Percentiles rank a stretch among this genome's conserved stretches.
phyloP scores from a whole-genome alignment of 352 stramenopile species.

The Sclerospora graminicola region DNA sequence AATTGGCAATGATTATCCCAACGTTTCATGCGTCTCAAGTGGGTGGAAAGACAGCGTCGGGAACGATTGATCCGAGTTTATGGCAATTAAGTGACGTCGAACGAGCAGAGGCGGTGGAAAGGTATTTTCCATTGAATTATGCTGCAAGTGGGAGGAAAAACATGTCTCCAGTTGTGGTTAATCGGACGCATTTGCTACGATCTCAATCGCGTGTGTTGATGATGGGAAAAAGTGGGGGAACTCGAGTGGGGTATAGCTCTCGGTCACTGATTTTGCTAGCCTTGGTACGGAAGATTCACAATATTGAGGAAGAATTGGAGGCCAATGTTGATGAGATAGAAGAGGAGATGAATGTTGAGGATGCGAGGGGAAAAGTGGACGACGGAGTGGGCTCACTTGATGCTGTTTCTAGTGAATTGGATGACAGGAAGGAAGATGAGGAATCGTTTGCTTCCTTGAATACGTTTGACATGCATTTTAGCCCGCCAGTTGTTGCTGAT shows the following conservation, averaged over 20 bases:
- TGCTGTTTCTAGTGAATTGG: neutral
- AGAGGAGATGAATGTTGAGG: neutral
- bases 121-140: constrained; percentile 41
- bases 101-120: constrained; percentile 28
- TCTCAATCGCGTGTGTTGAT: constrained; percentile 11
- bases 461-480: constrained; percentile 41
- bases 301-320: constrained; percentile 17
- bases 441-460: constrained; percentile 23
- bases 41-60: constrained; percentile 34
- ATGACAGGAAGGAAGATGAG: constrained; percentile 4
- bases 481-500: constrained; percentile 40
- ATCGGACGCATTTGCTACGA: constrained; percentile 31
- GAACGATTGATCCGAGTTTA: constrained; percentile 11
- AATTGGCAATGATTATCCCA: constrained; percentile 72
- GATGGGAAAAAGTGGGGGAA: constrained; percentile 11
- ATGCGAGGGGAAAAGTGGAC: constrained; percentile 5
- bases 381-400: constrained; percentile 8
- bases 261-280: constrained; percentile 34
- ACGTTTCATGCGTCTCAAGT: constrained; percentile 72
- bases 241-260: constrained; percentile 28
- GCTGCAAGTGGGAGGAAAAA: constrained; percentile 18
- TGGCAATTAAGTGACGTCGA: constrained; percentile 72
- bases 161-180: constrained; percentile 31
- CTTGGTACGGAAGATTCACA: constrained; percentile 45
- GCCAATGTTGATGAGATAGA: constrained; percentile 1